Conservation (phyloP, 2,329 filamentous ascomycete species). For the Penicillium sp. region DNA sequence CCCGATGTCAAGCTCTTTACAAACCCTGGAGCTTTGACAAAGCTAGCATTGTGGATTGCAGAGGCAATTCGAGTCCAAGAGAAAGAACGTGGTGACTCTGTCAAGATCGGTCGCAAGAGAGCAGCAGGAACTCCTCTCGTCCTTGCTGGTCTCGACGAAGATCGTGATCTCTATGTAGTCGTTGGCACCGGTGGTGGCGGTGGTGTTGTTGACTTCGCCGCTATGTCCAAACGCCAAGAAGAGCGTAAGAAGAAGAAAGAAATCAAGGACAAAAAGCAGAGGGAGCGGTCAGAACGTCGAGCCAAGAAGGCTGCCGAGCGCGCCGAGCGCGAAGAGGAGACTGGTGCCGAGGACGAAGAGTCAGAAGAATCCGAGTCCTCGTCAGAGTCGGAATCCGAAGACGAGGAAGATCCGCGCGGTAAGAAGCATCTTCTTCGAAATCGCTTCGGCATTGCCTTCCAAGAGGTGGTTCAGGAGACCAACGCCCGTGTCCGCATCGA, state of each 20-base stretch:
- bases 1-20: conserved; percentile 90
- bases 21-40: conserved; percentile 88
- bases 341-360: conserved; percentile 61
- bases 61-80: conserved; percentile 92
- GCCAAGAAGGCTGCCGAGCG: conserved; percentile 57
- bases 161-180: conserved; percentile 82
- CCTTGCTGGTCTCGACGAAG: conserved; percentile 85
- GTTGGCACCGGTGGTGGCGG: conserved; percentile 90
- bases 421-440: conserved; percentile 76
- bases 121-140: conserved; percentile 75
- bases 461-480: conserved; percentile 90
- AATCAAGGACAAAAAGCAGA: conserved; percentile 62
- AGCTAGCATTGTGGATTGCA: conserved; percentile 89
- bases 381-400: conserved; percentile 56
- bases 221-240: conserved; percentile 67
- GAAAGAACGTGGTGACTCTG: conserved; percentile 72
- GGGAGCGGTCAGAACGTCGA: conserved; percentile 64
- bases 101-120: conserved; percentile 46
- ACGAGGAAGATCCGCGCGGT: conserved; percentile 55
- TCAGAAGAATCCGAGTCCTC: conserved; percentile 62
- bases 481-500: conserved; percentile 88
- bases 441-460: conserved; percentile 91
- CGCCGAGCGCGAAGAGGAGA: conserved; percentile 51
- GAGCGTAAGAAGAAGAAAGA: conserved; percentile 64
- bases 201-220: conserved; percentile 66